These are phyloP conservation scores for Aspergillus neotritici DNA, from an alignment of 2,329 filamentous ascomycete species.

Conservation along the genomic window DNA sequence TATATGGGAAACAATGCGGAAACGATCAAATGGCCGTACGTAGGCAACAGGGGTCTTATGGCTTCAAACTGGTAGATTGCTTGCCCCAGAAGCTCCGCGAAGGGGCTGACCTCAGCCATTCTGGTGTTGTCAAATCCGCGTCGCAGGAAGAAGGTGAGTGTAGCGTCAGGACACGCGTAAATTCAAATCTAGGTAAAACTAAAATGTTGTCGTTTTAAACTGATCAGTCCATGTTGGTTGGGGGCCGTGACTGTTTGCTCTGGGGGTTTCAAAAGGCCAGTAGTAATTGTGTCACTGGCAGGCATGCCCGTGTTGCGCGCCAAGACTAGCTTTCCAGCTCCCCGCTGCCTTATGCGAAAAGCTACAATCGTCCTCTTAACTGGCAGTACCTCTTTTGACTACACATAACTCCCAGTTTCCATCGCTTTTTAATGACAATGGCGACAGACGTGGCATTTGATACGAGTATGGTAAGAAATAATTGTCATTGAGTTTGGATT, in stretches of 20 bases:
- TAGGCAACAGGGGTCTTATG: conserved; percentile 46
- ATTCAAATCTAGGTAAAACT: not conserved
- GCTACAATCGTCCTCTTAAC: conserved; percentile 1
- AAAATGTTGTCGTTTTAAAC: not conserved
- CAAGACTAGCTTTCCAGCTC: conserved; percentile 16
- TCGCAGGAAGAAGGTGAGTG: conserved; percentile 1
- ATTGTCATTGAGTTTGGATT: not conserved
- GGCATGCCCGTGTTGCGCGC: conserved; percentile 12
- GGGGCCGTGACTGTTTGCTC: not conserved
- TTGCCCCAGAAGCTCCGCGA: conserved; percentile 37
- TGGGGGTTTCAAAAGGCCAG: too few relatives aligned
- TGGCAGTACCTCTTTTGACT: not conserved
- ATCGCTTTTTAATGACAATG: conserved; percentile 46
- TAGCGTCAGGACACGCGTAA: not conserved
- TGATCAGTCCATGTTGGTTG: conserved; percentile 3
- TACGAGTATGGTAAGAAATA: conserved; percentile 68
- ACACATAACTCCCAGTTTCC: not conserved
- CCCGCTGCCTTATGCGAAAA: conserved; percentile 9
- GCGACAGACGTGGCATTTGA: conserved; percentile 73
- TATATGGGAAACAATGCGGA: conserved; percentile 79
- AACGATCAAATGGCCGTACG: conserved; percentile 57
- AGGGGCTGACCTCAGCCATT: conserved; percentile 33
- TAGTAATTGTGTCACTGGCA: too few relatives aligned
- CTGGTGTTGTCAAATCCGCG: conserved; percentile 4
- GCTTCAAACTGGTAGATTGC: conserved; percentile 41